These are phyloP conservation scores for Sophora flavescens DNA, from an alignment of 306 rosid genomes.

Conservation along the genomic window DNA sequence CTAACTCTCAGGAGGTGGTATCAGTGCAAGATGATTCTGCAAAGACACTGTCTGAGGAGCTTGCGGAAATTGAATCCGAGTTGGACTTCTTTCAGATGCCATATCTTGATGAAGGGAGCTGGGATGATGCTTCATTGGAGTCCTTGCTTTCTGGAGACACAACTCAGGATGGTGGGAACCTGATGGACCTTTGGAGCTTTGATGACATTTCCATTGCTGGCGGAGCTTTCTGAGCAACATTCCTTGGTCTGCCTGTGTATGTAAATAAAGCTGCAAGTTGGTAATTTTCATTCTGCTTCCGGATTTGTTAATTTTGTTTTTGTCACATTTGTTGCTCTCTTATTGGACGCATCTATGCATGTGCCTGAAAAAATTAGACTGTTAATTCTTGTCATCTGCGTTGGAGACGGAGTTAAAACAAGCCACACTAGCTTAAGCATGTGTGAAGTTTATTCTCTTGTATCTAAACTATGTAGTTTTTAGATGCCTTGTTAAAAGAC, in stretches of 20 bases:
- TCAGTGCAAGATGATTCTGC: constrained; percentile 45
- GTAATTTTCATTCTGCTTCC: constrained; percentile 44
- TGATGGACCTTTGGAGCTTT: constrained; percentile 74
- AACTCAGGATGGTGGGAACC: constrained; percentile 68
- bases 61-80: constrained; percentile 69
- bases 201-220: constrained; percentile 64
- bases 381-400: constrained; percentile 44
- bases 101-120: constrained; percentile 62
- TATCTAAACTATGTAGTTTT: constrained; percentile 48
- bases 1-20: constrained; percentile 52
- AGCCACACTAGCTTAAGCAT: constrained; percentile 41
- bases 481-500: constrained; percentile 44
- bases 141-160: constrained; percentile 60
- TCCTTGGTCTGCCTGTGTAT: constrained; percentile 47
- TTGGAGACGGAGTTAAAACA: constrained; percentile 46
- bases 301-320: not conserved
- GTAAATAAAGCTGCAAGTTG: constrained; percentile 79
- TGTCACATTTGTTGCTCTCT: not conserved
- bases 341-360: not conserved
- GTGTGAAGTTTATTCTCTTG: constrained; percentile 51
- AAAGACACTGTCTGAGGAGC: constrained; percentile 77
- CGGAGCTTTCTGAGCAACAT: constrained; percentile 57
- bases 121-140: constrained; percentile 68
- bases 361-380: constrained; percentile 9
- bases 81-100: constrained; percentile 69